Conservation (phyloP, 192 early-diverging fungal species). For the Umbelopsis ramanniana region DNA sequence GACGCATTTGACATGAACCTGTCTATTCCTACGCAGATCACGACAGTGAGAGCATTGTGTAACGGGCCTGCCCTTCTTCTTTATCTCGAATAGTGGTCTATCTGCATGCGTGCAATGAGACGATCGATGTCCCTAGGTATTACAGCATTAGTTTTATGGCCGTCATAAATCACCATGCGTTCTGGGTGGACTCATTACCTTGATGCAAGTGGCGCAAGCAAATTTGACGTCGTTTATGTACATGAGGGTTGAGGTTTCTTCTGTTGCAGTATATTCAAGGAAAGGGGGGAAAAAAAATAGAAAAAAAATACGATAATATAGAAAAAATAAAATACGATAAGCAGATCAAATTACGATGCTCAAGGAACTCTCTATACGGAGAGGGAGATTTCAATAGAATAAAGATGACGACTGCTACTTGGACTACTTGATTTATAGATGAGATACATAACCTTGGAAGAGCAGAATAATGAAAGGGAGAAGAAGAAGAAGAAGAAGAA, state of each 20-base stretch:
- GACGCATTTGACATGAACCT: constrained; percentile 68
- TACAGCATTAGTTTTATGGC: constrained; percentile 6
- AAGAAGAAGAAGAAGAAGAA: constrained; percentile 10
- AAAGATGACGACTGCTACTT: constrained; percentile 1
- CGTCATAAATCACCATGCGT: background rate
- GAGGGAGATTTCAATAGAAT: background rate
- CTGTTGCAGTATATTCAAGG: background rate
- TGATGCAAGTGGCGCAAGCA: constrained; percentile 40
- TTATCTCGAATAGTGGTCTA: constrained; percentile 62
- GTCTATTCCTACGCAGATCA: constrained; percentile 64
- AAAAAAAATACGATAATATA: background rate
- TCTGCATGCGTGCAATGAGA: constrained; percentile 45
- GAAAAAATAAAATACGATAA: constrained; percentile 17
- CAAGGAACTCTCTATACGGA: background rate
- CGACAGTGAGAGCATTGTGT: constrained; percentile 71
- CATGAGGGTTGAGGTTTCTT: constrained; percentile 15
- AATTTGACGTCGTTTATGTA: constrained; percentile 38
- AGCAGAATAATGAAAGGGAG: background rate
- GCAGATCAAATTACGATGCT: background rate
- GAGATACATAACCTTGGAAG: constrained; percentile 1
- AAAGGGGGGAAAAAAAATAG: background rate
- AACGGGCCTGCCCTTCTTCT: constrained; percentile 71
- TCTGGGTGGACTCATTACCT: constrained; percentile 22
- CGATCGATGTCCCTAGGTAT: constrained; percentile 37
- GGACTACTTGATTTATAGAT: background rate